These are phyloP conservation scores for Naganishia sp. DNA, from an alignment of 1,284 basidiomycete species.

Conservation along the genomic window DNA sequence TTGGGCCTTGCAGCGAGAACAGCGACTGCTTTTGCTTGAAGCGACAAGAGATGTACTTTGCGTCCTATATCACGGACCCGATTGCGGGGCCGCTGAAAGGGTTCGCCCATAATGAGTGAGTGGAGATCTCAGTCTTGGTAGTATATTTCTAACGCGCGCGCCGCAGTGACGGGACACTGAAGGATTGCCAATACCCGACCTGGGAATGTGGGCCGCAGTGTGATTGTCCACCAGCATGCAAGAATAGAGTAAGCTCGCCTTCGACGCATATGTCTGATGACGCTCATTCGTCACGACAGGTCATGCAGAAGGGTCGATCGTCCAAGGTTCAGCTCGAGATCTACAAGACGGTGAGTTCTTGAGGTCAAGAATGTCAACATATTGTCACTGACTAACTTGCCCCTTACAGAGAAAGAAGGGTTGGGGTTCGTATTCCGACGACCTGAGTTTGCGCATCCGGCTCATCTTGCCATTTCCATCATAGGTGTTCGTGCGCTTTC, in stretches of 20 bases:
- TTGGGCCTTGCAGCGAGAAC: slow-evolving; percentile 69
- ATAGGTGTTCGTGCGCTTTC: slow-evolving; percentile 68
- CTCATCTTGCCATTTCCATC: slow-evolving; percentile 1
- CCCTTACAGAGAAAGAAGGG: slow-evolving; percentile 60
- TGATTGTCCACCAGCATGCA: slow-evolving; percentile 74
- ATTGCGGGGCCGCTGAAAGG: slow-evolving; percentile 52
- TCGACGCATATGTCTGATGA: neutral
- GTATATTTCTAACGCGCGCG: neutral
- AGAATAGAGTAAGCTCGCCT: slow-evolving; percentile 66
- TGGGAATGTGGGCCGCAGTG: slow-evolving; percentile 86
- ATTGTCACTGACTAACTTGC: neutral
- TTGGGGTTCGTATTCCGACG: slow-evolving; percentile 64
- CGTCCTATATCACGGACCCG: slow-evolving; percentile 7
- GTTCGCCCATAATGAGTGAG: slow-evolving; percentile 65
- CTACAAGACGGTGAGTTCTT: slow-evolving; percentile 56
- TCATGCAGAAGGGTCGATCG: slow-evolving; percentile 76
- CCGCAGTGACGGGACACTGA: slow-evolving; percentile 58
- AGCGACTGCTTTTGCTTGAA: slow-evolving; percentile 68
- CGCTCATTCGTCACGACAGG: slow-evolving; percentile 55
- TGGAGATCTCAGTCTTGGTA: too few species aligned
- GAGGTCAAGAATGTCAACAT: neutral
- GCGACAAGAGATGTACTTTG: slow-evolving; percentile 60
- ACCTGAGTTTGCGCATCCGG: neutral
- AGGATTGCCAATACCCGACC: slow-evolving; percentile 63
- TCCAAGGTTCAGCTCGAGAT: slow-evolving; percentile 65